phyloP scores from a whole-genome alignment of 2,329 filamentous ascomycete species.

The Aspergillus brasiliensis region DNA sequence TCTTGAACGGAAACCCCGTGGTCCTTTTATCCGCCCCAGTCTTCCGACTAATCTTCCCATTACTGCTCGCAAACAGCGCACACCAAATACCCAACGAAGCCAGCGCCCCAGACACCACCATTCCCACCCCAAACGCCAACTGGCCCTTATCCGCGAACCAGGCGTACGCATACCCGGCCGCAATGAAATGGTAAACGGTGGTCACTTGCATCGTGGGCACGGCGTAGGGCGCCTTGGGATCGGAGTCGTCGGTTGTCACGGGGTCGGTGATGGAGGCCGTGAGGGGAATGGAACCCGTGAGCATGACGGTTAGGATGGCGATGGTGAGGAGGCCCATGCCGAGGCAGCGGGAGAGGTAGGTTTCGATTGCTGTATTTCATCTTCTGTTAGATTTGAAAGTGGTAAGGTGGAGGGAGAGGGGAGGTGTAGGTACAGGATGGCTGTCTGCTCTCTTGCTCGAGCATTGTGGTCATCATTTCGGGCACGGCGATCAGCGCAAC shows the following conservation, averaged over 20 bases:
- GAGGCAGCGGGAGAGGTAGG: slow-evolving; percentile 72
- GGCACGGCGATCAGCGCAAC: slow-evolving; percentile 62
- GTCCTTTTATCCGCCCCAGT: slow-evolving; percentile 69
- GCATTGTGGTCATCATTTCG: slow-evolving; percentile 61
- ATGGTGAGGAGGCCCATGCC: slow-evolving; percentile 69
- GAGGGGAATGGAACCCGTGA: slow-evolving; percentile 71
- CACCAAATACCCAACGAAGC: slow-evolving; percentile 68
- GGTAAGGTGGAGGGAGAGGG: too few species aligned
- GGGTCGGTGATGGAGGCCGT: slow-evolving; percentile 50
- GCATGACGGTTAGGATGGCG: slow-evolving; percentile 64
- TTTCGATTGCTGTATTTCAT: slow-evolving; percentile 60
- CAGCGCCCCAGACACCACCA: slow-evolving; percentile 59
- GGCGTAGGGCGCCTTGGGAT: slow-evolving; percentile 63
- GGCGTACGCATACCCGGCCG: slow-evolving; percentile 69
- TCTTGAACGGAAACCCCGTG: slow-evolving; percentile 66
- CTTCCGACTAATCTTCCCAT: slow-evolving; percentile 61
- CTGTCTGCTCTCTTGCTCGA: slow-evolving; percentile 59
- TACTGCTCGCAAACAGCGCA: slow-evolving; percentile 58
- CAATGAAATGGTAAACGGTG: slow-evolving; percentile 63
- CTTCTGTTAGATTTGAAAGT: too few species aligned
- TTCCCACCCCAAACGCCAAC: slow-evolving; percentile 62
- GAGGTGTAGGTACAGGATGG: slow-evolving; percentile 29
- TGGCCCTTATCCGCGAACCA: slow-evolving; percentile 62
- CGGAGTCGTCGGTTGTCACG: slow-evolving; percentile 45
- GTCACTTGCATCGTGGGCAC: slow-evolving; percentile 68